Percentiles rank a stretch among this genome's conserved stretches.
These are phyloP conservation scores for Prunus kanzakura DNA, from an alignment of 306 rosid species.

Conservation along the genomic window DNA sequence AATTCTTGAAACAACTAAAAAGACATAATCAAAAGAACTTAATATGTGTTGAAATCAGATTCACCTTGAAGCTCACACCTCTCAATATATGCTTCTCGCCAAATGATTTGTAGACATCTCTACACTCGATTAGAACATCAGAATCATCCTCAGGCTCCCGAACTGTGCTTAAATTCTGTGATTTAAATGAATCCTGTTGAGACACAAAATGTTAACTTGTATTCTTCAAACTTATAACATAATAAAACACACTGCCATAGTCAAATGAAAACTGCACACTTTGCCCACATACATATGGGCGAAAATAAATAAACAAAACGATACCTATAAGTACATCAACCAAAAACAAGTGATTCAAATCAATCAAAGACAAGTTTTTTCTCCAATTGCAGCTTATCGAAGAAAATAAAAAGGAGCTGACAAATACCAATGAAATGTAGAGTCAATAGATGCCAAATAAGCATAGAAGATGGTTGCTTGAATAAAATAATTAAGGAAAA, in stretches of 20 bases:
- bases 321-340: not conserved
- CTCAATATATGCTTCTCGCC: constrained; percentile 92
- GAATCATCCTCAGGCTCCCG: constrained; percentile 56
- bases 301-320: not conserved
- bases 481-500: not conserved
- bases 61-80: constrained; percentile 99
- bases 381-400: not conserved
- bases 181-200: constrained; percentile 61
- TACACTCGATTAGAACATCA: constrained; percentile 92
- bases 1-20: not conserved
- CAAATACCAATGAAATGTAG: not conserved
- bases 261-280: not conserved
- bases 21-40: not conserved
- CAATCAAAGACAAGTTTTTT: not conserved
- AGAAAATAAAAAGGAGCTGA: not conserved
- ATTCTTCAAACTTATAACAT: no score
- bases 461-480: not conserved
- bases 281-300: not conserved
- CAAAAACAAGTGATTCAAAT: not conserved
- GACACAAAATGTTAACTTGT: not conserved
- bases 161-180: constrained; percentile 47
- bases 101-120: constrained; percentile 81
- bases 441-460: not conserved
- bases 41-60: constrained; percentile 19
- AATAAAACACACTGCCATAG: not conserved